Evolutionary conservation across 208 protist genomes (phyloP).

Genomic region (Trypanosomatidae sp.): DNA sequence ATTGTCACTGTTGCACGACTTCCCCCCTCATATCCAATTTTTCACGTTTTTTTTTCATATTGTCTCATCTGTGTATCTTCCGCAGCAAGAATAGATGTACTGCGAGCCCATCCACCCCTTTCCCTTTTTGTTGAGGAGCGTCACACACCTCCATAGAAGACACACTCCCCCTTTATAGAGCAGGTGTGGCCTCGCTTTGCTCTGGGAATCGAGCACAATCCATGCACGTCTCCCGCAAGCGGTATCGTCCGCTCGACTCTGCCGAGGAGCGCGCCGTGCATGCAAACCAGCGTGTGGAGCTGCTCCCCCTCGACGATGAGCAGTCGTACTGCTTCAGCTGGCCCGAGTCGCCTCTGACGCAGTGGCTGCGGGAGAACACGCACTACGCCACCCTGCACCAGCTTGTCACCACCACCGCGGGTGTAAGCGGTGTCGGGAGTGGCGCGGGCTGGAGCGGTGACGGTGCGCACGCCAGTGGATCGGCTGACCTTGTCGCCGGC

Average conservation of each 20-base stretch:
- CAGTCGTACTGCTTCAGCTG: slow-evolving; percentile 85
- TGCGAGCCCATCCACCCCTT: no score
- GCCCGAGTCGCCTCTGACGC: slow-evolving; percentile 53
- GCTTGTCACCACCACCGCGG: slow-evolving; percentile 11
- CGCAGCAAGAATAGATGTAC: no score
- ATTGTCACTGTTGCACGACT: no score
- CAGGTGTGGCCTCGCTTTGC: background rate
- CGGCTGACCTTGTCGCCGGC: no score
- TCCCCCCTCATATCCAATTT: no score
- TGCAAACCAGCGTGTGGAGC: slow-evolving; percentile 40
- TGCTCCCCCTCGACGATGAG: slow-evolving; percentile 65
- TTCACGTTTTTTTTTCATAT: no score
- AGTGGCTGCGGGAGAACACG: slow-evolving; percentile 23
- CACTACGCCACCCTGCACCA: slow-evolving; percentile 23
- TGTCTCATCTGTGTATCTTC: no score
- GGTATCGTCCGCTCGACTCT: slow-evolving; percentile 74
- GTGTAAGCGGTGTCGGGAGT: background rate
- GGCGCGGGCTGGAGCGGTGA: background rate
- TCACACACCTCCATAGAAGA: no score
- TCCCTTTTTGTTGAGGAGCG: no score
- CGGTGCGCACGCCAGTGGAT: no score
- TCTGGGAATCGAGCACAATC: background rate
- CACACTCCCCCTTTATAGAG: no score
- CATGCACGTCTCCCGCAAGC: slow-evolving; percentile 60
- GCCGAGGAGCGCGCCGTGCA: slow-evolving; percentile 65